Conservation (phyloP, 1,284 basidiomycete species). For the Afroboletus lepidellus region DNA sequence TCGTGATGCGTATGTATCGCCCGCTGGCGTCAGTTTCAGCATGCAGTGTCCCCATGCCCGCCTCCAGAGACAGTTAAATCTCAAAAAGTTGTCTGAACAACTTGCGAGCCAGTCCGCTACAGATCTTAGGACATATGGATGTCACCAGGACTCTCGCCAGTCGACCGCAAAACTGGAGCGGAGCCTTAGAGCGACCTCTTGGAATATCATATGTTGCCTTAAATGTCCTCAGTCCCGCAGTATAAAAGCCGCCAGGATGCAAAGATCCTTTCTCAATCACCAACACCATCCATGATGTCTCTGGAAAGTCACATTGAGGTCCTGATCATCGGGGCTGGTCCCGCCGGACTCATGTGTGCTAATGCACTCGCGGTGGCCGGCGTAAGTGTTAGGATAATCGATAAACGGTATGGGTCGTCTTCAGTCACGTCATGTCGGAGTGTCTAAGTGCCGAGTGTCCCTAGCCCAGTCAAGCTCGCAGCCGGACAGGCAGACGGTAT, state of each 20-base stretch:
- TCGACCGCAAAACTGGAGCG: background rate
- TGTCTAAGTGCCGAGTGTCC: background rate
- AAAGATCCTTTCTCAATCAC: background rate
- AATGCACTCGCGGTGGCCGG: background rate
- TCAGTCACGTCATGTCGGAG: background rate
- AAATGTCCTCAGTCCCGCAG: background rate
- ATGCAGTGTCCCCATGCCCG: background rate
- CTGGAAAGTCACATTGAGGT: background rate
- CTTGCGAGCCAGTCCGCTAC: background rate
- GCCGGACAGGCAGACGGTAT: constrained; percentile 1
- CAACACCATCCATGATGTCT: background rate
- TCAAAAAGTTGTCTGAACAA: too few species aligned
- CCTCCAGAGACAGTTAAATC: background rate
- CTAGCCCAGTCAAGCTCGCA: background rate
- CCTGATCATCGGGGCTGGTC: background rate
- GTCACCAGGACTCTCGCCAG: background rate
- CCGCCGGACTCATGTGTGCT: background rate
- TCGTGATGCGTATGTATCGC: background rate
- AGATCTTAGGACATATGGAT: background rate
- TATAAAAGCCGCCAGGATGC: background rate
- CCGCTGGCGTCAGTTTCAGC: background rate
- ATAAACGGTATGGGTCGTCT: background rate
- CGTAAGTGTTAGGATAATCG: background rate
- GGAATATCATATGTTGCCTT: background rate
- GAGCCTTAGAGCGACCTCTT: background rate